Conservation (phyloP, 345 rosid genomes). For the Populus euphratica region DNA sequence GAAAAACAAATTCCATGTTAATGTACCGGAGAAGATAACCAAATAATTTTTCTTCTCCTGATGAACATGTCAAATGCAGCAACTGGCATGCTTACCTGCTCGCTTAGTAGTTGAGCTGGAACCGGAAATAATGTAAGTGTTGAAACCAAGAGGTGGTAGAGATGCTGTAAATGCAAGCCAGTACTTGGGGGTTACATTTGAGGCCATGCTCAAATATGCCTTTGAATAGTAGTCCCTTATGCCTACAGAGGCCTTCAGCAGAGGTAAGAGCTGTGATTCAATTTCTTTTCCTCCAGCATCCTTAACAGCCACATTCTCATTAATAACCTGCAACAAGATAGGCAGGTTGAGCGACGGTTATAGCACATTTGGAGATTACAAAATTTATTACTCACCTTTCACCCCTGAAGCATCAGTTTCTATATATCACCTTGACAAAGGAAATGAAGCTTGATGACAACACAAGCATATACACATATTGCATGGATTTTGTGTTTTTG, state of each 20-base stretch:
- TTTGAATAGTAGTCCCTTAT: slow-evolving; percentile 53
- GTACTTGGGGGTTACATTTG: slow-evolving; percentile 50
- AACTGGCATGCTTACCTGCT: slow-evolving; percentile 42
- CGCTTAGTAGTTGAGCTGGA: slow-evolving; percentile 32
- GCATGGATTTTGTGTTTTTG: not conserved
- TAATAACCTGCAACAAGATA: slow-evolving; percentile 51
- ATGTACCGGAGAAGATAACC: slow-evolving; percentile 4
- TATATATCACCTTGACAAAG: not conserved
- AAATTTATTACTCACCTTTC: not conserved
- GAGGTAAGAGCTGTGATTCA: slow-evolving; percentile 75
- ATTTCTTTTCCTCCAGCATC: slow-evolving; percentile 68
- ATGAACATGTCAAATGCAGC: not conserved
- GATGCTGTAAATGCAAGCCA: slow-evolving; percentile 84
- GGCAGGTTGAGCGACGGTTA: not conserved
- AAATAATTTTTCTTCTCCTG: not conserved
- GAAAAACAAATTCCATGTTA: not conserved
- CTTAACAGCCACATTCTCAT: slow-evolving; percentile 49
- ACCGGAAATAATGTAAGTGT: slow-evolving; percentile 59
- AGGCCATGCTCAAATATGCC: slow-evolving; percentile 63
- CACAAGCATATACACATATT: not conserved
- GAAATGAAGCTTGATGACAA: not conserved
- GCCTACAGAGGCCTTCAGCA: slow-evolving; percentile 45
- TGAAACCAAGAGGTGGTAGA: slow-evolving; percentile 89
- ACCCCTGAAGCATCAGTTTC: not conserved
- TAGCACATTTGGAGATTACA: not conserved